Evolutionary conservation across 805 yeast species (phyloP).

Genomic region (Candida ficus): DNA sequence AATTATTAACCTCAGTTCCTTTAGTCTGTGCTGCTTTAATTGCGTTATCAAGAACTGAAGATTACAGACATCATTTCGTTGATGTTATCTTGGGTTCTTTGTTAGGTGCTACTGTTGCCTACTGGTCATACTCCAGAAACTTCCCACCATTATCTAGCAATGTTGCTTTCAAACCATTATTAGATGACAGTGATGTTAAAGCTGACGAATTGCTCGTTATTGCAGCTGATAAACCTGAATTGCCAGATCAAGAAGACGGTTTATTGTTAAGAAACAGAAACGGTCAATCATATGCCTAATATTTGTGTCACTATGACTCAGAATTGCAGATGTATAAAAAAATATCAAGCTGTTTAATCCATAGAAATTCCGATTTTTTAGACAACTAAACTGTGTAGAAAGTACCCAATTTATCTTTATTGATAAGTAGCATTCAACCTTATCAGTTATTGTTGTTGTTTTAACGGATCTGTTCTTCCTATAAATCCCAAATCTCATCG

Average conservation of each 20-base stretch:
- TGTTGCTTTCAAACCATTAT: conserved; percentile 33
- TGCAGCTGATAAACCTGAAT: conserved; percentile 10
- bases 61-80: conserved; percentile 88
- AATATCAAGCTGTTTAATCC: too few relatives aligned
- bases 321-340: too few relatives aligned
- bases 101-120: conserved; percentile 60
- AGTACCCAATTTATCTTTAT: too few relatives aligned
- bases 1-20: conserved; percentile 49
- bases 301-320: too few relatives aligned
- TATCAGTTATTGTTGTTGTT: too few relatives aligned
- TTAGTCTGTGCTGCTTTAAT: conserved; percentile 64
- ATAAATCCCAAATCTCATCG: too few relatives aligned
- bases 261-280: conserved; percentile 10
- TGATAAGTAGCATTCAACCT: too few relatives aligned
- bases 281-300: background rate
- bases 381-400: too few relatives aligned
- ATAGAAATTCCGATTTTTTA: too few relatives aligned
- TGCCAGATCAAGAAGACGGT: conserved; percentile 5
- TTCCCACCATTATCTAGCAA: conserved; percentile 33
- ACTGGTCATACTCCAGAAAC: conserved; percentile 33
- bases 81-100: conserved; percentile 74
- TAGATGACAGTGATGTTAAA: conserved; percentile 36
- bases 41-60: conserved; percentile 84
- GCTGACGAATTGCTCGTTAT: conserved; percentile 21
- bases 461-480: too few relatives aligned